Evolutionary conservation across 2,329 filamentous ascomycete genomes (phyloP), one percentile per base, ranked within the genome.

Genomic region (Talaromyces islandicus): DNA sequence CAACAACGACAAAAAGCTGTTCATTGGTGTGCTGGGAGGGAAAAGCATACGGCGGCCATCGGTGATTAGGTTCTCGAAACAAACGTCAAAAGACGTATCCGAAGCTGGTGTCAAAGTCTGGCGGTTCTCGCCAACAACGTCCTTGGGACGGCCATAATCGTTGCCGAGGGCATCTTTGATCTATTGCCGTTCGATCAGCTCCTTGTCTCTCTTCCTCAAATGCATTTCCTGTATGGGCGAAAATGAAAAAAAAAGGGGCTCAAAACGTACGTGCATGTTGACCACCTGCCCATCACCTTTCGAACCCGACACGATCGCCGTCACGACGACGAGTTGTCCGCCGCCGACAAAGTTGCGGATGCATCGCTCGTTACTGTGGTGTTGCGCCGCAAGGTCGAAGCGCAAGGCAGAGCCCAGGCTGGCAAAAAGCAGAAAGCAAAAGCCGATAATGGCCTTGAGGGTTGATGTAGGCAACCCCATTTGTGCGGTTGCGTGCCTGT

Each of bases 91-190:
- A 10, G 91, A 90, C 35, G 91, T 90, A 77, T 97, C 92, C 56
- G 88, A 88, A 74, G 94, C 90, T 41, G 92, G 91, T 54, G 93
- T 97, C 75, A 99, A 99, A 56, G 93, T 91, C 74, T 92, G 92
- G 73, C 93, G 87, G 75, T 90, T 89, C 80, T 97, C 92, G 76
- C 94, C 94, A 17, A 87, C 89, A 62, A 97, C 86, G 71, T 99
- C 92, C 78, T 89, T 93, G 57, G 94, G 91, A 63, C 87, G 86
- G 72, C 90, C 92, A 78, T 97, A 97, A 77, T 97, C 92, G 79
- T 99, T 99, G 72, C 92, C 93, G 68, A 96, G 86, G 17, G 92
- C 88, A 78, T 99, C 94, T 76, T 89, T 89, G 78, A 99, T 96
- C 93, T 97, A 35, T 24, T 30, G 25, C 30, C 32, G 21, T 55